phyloP scores from a whole-genome alignment of 192 early-diverging fungal genomes.

The Gigaspora rosea region DNA sequence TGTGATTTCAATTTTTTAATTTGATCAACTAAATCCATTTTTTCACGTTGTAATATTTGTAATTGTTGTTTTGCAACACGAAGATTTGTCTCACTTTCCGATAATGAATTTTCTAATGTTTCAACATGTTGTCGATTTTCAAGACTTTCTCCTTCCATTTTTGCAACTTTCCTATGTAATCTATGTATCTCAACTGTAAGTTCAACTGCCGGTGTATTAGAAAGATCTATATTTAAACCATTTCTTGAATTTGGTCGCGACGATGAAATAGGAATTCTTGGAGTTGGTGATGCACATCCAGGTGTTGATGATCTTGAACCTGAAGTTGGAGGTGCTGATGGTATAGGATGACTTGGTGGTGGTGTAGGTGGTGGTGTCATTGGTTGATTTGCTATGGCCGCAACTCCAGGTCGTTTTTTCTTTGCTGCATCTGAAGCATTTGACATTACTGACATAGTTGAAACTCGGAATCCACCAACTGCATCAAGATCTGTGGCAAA shows the following conservation, averaged over 20 bases:
- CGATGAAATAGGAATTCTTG: constrained; percentile 4
- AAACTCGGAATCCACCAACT: constrained; percentile 11
- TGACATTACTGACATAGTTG: constrained; percentile 2
- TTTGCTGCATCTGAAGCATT: constrained; percentile 28
- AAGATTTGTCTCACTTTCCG: constrained; percentile 46
- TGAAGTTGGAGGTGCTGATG: constrained; percentile 25
- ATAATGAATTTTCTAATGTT: constrained; percentile 45
- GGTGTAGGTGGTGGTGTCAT: constrained; percentile 36
- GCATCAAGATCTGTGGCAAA: constrained; percentile 21
- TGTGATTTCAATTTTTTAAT: constrained; percentile 44
- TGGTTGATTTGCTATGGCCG: constrained; percentile 27
- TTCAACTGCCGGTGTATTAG: constrained; percentile 5
- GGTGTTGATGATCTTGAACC: constrained; percentile 35
- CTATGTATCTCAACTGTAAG: constrained; percentile 30
- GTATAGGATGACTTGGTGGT: constrained; percentile 35
- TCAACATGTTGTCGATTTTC: constrained; percentile 35
- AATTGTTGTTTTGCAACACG: constrained; percentile 44
- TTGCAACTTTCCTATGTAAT: constrained; percentile 40
- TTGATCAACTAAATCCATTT: constrained; percentile 37
- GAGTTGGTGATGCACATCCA: not conserved
- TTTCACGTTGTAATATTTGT: constrained; percentile 41
- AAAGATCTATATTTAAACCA: not conserved
- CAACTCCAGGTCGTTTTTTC: constrained; percentile 14
- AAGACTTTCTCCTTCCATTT: constrained; percentile 43
- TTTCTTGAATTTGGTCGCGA: constrained; percentile 28